Evolutionary conservation across 805 yeast species (phyloP).

Genomic region (Starmerella ratchasimensis): DNA sequence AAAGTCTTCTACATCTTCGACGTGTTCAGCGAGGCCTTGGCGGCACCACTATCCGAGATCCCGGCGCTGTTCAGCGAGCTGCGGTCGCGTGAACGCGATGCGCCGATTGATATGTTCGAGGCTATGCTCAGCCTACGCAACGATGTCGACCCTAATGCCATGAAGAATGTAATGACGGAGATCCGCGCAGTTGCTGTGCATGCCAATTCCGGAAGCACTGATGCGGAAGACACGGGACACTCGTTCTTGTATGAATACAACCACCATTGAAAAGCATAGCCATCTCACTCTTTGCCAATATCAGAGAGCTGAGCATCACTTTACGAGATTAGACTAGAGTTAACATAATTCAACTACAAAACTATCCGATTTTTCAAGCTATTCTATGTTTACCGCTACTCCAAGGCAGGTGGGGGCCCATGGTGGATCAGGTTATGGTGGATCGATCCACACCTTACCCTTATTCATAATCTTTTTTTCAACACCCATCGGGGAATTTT

Average conservation of each 20-base stretch:
- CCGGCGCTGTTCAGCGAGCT: constrained; percentile 47
- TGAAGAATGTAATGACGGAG: constrained; percentile 25
- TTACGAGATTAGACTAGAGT: too few species aligned
- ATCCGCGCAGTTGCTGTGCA: constrained; percentile 21
- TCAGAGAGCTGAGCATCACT: too few species aligned
- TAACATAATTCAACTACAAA: too few species aligned
- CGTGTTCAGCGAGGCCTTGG: constrained; percentile 43
- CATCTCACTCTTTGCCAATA: too few species aligned
- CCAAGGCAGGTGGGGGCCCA: too few species aligned
- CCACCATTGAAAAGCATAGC: not conserved
- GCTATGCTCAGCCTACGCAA: constrained; percentile 40
- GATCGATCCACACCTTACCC: not conserved
- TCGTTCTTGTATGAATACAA: constrained; percentile 18
- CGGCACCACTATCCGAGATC: constrained; percentile 35
- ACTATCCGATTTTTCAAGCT: too few species aligned
- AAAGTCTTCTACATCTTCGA: constrained; percentile 47
- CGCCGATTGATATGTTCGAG: constrained; percentile 57
- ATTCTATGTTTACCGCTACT: too few species aligned
- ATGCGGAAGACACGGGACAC: constrained; percentile 14
- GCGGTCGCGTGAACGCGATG: constrained; percentile 55
- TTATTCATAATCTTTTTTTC: not conserved
- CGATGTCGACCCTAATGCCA: constrained; percentile 26
- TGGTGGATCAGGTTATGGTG: too few species aligned
- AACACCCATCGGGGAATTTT: too few species aligned
- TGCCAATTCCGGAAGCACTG: constrained; percentile 10